Conservation (phyloP, 148 eudicot genomes). For the Amaranthus hypochondriacus region DNA sequence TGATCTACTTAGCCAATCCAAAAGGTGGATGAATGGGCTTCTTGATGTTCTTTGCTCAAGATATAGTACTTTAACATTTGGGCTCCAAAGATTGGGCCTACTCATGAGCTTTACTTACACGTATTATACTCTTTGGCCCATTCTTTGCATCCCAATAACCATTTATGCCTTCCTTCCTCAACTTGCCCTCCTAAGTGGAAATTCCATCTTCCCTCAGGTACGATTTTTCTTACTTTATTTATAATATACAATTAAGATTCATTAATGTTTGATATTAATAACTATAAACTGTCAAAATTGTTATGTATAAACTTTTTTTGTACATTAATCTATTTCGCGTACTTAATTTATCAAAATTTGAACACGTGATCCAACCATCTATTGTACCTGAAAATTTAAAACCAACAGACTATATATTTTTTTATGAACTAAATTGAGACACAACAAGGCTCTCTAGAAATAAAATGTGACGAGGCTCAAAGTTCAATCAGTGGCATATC, state of each 20-base stretch:
- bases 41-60: constrained; percentile 43
- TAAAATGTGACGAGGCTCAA: too few species aligned
- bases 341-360: too few species aligned
- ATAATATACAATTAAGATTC: neutral
- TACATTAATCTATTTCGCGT: too few species aligned
- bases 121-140: constrained; percentile 36
- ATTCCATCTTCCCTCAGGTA: constrained; percentile 57
- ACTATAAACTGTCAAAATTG: too few species aligned
- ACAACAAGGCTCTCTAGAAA: too few species aligned
- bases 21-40: constrained; percentile 57
- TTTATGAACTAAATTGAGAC: too few species aligned
- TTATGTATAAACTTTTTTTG: too few species aligned
- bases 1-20: constrained; percentile 41
- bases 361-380: too few species aligned
- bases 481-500: too few species aligned
- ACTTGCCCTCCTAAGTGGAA: constrained; percentile 48
- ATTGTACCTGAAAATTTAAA: too few species aligned
- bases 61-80: constrained; percentile 39
- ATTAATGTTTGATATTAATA: neutral
- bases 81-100: constrained; percentile 34
- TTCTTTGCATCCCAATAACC: constrained; percentile 38
- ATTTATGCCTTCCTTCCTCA: constrained; percentile 60
- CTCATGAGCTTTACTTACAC: constrained; percentile 39
- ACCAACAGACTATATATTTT: too few species aligned
- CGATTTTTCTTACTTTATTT: too few species aligned